Base-by-base conservation (phyloP, 805 yeast genomes). In the Pichia californica region DNA sequence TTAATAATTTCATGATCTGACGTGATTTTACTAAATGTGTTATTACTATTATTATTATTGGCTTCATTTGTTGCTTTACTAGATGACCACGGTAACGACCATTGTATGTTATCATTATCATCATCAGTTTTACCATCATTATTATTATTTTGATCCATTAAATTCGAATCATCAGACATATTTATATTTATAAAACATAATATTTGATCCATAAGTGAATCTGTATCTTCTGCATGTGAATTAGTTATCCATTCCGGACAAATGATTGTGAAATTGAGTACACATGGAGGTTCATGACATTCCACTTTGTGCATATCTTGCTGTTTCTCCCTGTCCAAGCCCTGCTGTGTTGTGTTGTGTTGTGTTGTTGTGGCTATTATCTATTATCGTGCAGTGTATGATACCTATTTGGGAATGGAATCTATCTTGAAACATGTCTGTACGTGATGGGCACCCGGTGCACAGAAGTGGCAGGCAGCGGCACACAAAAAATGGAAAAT, bases 161-260 rank as follows among this genome's bases (percentile, higher is more conserved):
- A n/a, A n/a, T 29, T n/a, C 10, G 1, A 6, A 7, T 20, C 10
- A 19, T 31, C 9, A 23, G 25, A 3, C 6, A 7, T 25, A 2
- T 47, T 59, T 30, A 58, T 52, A 36, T 43, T 42, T 20, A 60
- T 21, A 48, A 52, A 59, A 5, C 50, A 45, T 2, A 61, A 41
- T 7, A 61, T 52, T 43, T 61, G 62, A 23, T 54, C 27, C 21
- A 47, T 28, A 15, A 54, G 45, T 3, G 51, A 43, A 14, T 49
- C 51, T n/a, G 52, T 50, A 18, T 51, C 55, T 25, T 60, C 62
- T 5, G 54, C 47, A 25, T 32, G 14, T 2, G 37, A 27, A 31
- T 46, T 41, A 7, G 38, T 49, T 9, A 51, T 32, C 35, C 53
- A 47, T 5, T 40, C 11, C 0, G 56, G 55, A 21, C 57, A 52